Evolutionary conservation across 495 filamentous ascomycete species (phyloP), one percentile per base, ranked within the genome.

Genomic region (Penicillium angulare): DNA sequence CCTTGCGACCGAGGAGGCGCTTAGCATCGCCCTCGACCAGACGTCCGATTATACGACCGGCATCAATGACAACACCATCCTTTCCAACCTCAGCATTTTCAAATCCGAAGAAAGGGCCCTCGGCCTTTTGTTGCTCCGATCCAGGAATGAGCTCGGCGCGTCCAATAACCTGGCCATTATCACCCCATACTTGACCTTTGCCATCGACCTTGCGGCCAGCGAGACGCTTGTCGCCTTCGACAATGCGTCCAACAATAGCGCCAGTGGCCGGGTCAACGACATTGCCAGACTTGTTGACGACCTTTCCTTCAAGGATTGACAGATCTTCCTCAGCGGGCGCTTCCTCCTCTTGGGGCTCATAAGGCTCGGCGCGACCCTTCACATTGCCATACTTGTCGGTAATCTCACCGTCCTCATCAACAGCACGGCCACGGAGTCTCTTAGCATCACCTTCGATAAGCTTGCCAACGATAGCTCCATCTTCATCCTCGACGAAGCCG

Each of bases 361-460:
- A 90, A 5, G 81, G 82, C 68, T 90, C 86, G 12, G 85, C 86
- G 43, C 81, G 83, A 43, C 90, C 90, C 54, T 90, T 85, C 38
- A 86, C 79, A 59, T 90, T 92, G 33, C 90, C 90, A 42, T 81
- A 81, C 57, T 82, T 85, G 64, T 92, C 90, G 27, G 90, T 70
- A 52, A 95, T 87, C 50, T 93, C 89, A 9, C 90, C 90, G 60
- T 95, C 90, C 29, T 86, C 77, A 57, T 93, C 90, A 35, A 93
- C 88, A 15, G 74, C 66, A 55, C 86, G 85, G n/a, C 89, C 89
- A 33, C 86, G 74, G 9, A 95, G 80, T 43, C 79, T 79, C 71
- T 86, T 86, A 13, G 83, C 51, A 47, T 95, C 88, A 31, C 90
- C 90, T 48, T 90, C 83, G n/a, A 86, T 70, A 20, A 95, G 74